Base-by-base conservation (phyloP, 768 basidiomycete genomes). In the Russula earlei region DNA sequence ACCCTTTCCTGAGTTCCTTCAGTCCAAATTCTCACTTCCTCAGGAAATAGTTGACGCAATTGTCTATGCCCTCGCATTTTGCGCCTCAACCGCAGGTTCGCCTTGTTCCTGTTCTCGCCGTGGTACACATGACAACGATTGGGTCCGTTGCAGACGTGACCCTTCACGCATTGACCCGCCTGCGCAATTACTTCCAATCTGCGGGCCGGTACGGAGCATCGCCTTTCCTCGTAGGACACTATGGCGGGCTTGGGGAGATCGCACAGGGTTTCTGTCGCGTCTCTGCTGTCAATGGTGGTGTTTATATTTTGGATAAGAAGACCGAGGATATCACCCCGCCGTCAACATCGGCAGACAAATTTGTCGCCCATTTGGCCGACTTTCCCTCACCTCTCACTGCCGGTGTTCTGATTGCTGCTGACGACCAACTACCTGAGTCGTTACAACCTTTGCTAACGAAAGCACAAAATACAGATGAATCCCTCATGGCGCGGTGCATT, bases 211-310 rank as follows among this genome's bases (percentile, higher is more conserved):
- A 96, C 65, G 94, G 94, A 68, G 77, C 69, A n/a, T 83, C 83
- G 0, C 83, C 93, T 1, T 97, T 92, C 71, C 79, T 98, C 15
- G 76, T 98, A n/a, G 91, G 91, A 0, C 91, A 96, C 62, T 97
- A 96, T 67, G 95, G 95, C 17, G 90, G 92, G 19, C 76, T 85
- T 0, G 95, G 95, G 5, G 95, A 97, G 65, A 82, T 97, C 11
- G 79, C 87, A 0, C 95, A 97, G 69, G 94, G 93, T 2, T 98
- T 88, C 64, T 85, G 82, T 66, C 89, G 93, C 15, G 81, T 87
- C 20, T 77, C 91, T 14, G 95, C 95, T 2, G 94, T 98, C 31
- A 75, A 74, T 46, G 85, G 87, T 17, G 80, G 74, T 0, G 81
- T 83, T 11, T 91, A 90, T 65, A 82, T 91, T 56, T 76, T 91